phyloP scores from a whole-genome alignment of 139 green algal genomes.

The Coelastrella sp. region DNA sequence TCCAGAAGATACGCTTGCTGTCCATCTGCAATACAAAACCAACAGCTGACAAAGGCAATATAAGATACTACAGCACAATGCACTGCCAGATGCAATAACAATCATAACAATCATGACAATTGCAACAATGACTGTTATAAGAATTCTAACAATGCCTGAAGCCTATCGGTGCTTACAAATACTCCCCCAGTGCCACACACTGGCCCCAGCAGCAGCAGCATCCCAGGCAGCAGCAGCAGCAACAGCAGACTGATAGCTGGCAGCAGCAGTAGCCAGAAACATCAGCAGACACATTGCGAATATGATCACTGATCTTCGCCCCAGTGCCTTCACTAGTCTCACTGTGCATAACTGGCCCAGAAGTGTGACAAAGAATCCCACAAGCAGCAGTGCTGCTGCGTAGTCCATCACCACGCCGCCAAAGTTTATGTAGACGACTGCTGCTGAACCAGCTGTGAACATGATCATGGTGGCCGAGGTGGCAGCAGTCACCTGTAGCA shows the following conservation, averaged over 20 bases:
- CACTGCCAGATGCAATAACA: too few relatives aligned
- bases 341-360: slow-evolving; percentile 44
- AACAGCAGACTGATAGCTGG: slow-evolving; percentile 3
- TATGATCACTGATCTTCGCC: slow-evolving; percentile 42
- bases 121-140: too few relatives aligned
- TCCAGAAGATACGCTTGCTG: too few relatives aligned
- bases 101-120: too few relatives aligned
- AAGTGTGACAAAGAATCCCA: slow-evolving; percentile 44
- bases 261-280: slow-evolving; percentile 21
- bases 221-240: not conserved
- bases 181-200: slow-evolving; percentile 18
- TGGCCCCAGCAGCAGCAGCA: too few relatives aligned
- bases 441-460: slow-evolving; percentile 50
- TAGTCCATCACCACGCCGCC: slow-evolving; percentile 49
- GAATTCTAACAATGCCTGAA: too few relatives aligned
- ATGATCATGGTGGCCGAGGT: slow-evolving; percentile 72
- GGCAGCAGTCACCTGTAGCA: slow-evolving; percentile 62
- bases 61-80: too few relatives aligned
- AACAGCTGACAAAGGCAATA: too few relatives aligned
- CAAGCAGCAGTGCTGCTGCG: slow-evolving; percentile 35
- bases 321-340: slow-evolving; percentile 30
- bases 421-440: slow-evolving; percentile 52
- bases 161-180: slow-evolving; percentile 17
- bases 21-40: too few relatives aligned
- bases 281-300: slow-evolving; percentile 47